Evolutionary conservation across 108 stramenopile genomes (phyloP).

Genomic region (Asterionellopsis glacialis): DNA sequence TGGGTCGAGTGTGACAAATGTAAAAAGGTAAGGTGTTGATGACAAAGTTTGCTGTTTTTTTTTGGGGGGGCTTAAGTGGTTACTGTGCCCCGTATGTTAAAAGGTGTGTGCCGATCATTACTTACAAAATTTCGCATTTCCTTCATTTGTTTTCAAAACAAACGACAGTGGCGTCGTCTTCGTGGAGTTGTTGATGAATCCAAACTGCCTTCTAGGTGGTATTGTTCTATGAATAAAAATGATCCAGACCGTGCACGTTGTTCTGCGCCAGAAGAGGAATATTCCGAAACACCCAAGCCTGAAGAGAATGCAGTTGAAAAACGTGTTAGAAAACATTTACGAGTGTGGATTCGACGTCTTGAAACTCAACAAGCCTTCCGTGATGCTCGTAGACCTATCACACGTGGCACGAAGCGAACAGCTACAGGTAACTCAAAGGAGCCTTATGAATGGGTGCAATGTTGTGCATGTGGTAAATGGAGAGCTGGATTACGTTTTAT

Average conservation of each 20-base stretch:
- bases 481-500: conserved; percentile 71
- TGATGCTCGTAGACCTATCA: not conserved
- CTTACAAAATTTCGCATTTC: not conserved
- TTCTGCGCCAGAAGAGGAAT: conserved; percentile 76
- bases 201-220: conserved; percentile 85
- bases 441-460: conserved; percentile 85
- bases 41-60: no score
- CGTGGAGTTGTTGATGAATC: conserved; percentile 84
- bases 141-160: no score
- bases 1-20: conserved; percentile 92
- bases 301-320: conserved; percentile 79
- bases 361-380: conserved; percentile 60
- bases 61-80: no score
- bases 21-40: conserved; percentile 79
- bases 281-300: conserved; percentile 72
- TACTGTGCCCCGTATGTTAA: no score
- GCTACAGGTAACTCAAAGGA: conserved; percentile 56
- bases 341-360: conserved; percentile 81
- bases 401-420: conserved; percentile 44
- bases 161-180: conserved; percentile 75
- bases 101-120: not conserved
- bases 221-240: conserved; percentile 85
- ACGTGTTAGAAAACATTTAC: conserved; percentile 78
- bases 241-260: conserved; percentile 83
- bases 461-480: conserved; percentile 86